These are phyloP conservation scores for Clitopilus passeckerianus DNA, from an alignment of 768 basidiomycete genomes.

Conservation along the genomic window DNA sequence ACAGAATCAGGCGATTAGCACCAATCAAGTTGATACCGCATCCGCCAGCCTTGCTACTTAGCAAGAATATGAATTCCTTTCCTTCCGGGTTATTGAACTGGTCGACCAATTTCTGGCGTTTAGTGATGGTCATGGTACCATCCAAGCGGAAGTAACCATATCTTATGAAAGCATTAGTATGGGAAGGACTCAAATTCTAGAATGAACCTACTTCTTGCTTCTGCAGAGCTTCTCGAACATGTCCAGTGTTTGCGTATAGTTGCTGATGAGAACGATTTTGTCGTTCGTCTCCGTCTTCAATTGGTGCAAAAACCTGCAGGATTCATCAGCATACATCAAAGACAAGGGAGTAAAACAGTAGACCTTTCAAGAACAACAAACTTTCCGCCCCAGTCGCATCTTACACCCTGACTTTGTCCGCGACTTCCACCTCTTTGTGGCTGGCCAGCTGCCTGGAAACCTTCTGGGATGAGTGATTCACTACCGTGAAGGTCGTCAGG, in stretches of 20 bases:
- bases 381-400: constrained; percentile 86
- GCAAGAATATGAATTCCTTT: constrained; percentile 90
- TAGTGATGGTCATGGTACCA: constrained; percentile 87
- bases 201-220: constrained; percentile 67
- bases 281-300: constrained; percentile 79
- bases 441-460: constrained; percentile 58
- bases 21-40: constrained; percentile 97
- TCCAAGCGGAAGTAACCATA: constrained; percentile 92
- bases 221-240: constrained; percentile 87
- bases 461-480: constrained; percentile 76
- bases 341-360: not conserved
- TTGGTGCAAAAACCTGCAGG: constrained; percentile 72
- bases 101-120: constrained; percentile 93
- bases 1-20: constrained; percentile 91
- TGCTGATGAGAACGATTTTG: constrained; percentile 96
- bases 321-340: not conserved
- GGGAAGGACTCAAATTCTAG: not conserved
- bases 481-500: constrained; percentile 82
- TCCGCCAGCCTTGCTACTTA: constrained; percentile 94
- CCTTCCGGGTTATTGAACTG: constrained; percentile 92
- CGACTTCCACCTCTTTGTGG: constrained; percentile 29
- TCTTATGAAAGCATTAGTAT: constrained; percentile 19
- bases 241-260: constrained; percentile 94
- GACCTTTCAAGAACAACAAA: constrained; percentile 91
- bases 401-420: constrained; percentile 46